Evolutionary conservation across 176 grass and related monocot genomes (phyloP), one percentile per base, ranked within the genome.

Genomic region (Phyllostachys edulis): DNA sequence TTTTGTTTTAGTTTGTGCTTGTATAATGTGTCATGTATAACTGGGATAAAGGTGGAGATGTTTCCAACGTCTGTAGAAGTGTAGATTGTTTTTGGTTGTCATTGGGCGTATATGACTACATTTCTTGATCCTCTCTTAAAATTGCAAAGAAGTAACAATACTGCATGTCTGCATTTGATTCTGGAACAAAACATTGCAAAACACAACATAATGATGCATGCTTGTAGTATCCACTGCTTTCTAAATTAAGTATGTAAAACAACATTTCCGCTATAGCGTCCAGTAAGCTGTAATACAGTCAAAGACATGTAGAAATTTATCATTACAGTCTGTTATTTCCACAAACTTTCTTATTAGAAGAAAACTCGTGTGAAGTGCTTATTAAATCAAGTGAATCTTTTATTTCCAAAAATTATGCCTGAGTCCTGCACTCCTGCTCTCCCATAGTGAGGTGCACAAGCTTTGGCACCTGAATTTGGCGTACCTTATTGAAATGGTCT

Each of bases 151-250:
- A 68, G 61, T 52, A 85, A 45, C 11, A 62, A 54, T 42, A 69
- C 63, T 34, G 51, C 42, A 45, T 45, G 42, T 45, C 42, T 11
- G 9, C 42, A 8, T 59, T 13, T 51, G 66, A 14, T 77, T 71
- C 38, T 85, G 37, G 12, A 70, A 78, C 37, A 62, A 62, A 79
- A 63, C 32, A 69, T 69, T 69, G 34, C 66, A 40, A 34, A 38
- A 6, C 40, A n/a, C 37, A 21, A 68, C 38, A 20, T 59, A 56
- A 45, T 21, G 10, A 37, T 70, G 80, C 54, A 49, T 59, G 59
- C n/a, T 47, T 23, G 38, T 67, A 63, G 29, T 9, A 57, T n/a
- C 6, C 21, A 21, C 29, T 32, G 40, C 9, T 59, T 45, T 39
- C 37, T 54, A 1, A 2, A 29, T 18, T 11, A 44, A 44, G 42